Base-by-base conservation (phyloP, 257 asterid genomes). In the Handroanthus guayacan region DNA sequence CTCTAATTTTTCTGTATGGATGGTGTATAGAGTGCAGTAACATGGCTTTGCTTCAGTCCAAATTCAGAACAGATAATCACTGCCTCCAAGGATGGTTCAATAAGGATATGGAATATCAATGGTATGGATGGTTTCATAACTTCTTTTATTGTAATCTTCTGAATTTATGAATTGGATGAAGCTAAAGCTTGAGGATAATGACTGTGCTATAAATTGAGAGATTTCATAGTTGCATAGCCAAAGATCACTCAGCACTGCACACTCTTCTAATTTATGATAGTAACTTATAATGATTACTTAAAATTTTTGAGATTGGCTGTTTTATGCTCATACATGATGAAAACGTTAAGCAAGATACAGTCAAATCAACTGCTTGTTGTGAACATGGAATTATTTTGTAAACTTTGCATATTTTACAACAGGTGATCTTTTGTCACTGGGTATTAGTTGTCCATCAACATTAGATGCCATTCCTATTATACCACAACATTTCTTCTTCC, bases 41-140 rank as follows among this genome's bases (percentile, higher is more conserved):
- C 98, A 36, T 95, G 99, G 96, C 89, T 95, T 78, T 91, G 99
- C 92, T 95, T 95, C 78, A 67, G 86, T 75, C 96, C 92, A 56
- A 87, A 88, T 84, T 95, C 99, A 41, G 98, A 95, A 74, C 88
- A 95, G 79, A 85, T 95, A 74, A 82, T 95, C 84, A 95, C 99
- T 10, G 92, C 97, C 73, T 95, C 99, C 38, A 95, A 93, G 92
- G 99, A 95, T 81, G 97, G 97, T 57, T 83, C 96, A 5, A 90
- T 95, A 62, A 88, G 99, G 82, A 83, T 83, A 80, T 95, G 98
- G 98, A 95, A 95, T 78, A 91, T 95, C 81, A 87, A 91, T 62
- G 99, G 99, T 93, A 88, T 25, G 89, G 36, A 50, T 48, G 62
- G 69, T 66, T 69, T 71, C 39, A 3, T n/a, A 45, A 43, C n/a